phyloP scores from a whole-genome alignment of 2,329 filamentous ascomycete genomes.

The Triangularia verruculosa region DNA sequence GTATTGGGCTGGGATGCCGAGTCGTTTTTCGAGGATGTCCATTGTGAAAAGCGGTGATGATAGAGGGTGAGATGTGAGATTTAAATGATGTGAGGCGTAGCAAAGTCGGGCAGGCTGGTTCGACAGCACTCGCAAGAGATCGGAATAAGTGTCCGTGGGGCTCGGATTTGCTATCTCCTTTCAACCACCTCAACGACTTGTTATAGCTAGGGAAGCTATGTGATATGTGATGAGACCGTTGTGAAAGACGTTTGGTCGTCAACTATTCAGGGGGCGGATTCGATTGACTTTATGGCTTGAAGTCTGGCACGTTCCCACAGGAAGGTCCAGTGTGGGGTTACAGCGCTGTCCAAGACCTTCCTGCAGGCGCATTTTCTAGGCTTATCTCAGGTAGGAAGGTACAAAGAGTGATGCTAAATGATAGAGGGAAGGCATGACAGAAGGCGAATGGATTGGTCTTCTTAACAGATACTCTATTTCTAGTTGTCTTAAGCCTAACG shows the following conservation, averaged over 20 bases:
- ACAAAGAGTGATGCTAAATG: not conserved
- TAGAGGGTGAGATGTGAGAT: not conserved
- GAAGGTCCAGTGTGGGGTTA: not conserved
- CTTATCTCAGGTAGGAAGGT: not conserved
- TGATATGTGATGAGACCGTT: not conserved
- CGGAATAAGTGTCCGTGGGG: not conserved
- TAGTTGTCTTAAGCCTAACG: not conserved
- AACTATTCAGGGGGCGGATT: not conserved
- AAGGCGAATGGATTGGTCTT: not conserved
- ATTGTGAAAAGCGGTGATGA: conserved; percentile 14
- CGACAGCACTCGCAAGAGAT: not conserved
- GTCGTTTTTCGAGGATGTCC: conserved; percentile 21
- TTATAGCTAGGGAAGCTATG: not conserved
- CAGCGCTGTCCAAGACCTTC: not conserved
- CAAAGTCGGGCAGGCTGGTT: not conserved
- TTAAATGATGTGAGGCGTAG: not conserved
- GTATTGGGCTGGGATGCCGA: conserved; percentile 23
- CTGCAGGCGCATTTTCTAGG: not conserved
- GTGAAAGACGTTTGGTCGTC: not conserved
- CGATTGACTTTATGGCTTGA: not conserved
- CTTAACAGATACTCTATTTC: not conserved
- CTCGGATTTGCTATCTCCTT: not conserved
- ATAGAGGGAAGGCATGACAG: not conserved
- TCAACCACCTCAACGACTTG: not conserved
- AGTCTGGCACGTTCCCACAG: not conserved